Conservation (phyloP, 1,139 yeast genomes). For the Geotrichum klebahnii region DNA sequence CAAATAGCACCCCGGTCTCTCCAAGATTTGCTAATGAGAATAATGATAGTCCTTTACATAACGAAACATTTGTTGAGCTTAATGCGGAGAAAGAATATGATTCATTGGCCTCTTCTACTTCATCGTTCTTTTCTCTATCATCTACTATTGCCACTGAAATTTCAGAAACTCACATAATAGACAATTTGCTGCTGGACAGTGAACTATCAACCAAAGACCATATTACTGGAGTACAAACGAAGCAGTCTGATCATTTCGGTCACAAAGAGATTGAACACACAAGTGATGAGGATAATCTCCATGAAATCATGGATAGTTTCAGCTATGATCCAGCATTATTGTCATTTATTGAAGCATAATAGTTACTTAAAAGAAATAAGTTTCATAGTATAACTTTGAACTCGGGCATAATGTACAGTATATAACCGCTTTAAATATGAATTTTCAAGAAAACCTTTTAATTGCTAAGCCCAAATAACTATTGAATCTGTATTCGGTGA, state of each 20-base stretch:
- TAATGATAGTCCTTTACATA: background rate
- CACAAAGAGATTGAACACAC: too few relatives aligned
- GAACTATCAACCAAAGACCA: background rate
- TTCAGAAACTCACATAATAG: background rate
- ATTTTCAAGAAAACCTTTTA: too few relatives aligned
- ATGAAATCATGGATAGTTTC: background rate
- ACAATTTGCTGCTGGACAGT: background rate
- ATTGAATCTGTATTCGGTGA: too few relatives aligned
- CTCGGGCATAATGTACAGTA: too few relatives aligned
- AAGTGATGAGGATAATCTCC: background rate
- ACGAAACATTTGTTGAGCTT: slow-evolving; percentile 7
- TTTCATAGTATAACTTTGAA: too few relatives aligned
- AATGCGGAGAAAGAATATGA: too few relatives aligned
- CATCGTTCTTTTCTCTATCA: background rate
- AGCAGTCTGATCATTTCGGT: too few relatives aligned
- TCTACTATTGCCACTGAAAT: slow-evolving; percentile 2
- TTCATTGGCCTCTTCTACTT: too few relatives aligned
- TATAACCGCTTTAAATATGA: too few relatives aligned
- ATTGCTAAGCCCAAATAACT: too few relatives aligned
- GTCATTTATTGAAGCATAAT: slow-evolving; percentile 8
- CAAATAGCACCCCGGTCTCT: background rate
- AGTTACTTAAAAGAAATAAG: background rate
- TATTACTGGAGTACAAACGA: too few relatives aligned
- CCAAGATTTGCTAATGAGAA: background rate
- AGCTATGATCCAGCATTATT: slow-evolving; percentile 1